phyloP scores from a whole-genome alignment of 2,329 filamentous ascomycete genomes.

The Colletotrichum chrysophilum region DNA sequence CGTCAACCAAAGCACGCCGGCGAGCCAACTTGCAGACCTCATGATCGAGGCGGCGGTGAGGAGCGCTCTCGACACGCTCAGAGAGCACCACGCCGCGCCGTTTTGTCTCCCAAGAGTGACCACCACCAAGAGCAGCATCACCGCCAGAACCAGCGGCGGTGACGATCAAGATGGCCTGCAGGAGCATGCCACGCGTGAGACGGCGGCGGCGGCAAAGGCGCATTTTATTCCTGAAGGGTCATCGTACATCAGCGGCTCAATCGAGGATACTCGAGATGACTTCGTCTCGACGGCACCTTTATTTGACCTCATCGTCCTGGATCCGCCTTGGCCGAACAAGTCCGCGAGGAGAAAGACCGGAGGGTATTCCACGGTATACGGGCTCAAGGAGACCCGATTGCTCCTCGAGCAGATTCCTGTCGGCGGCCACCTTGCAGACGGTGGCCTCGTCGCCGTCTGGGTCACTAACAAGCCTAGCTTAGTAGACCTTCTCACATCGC shows the following conservation, averaged over 20 bases:
- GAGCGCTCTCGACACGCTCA: slow-evolving; percentile 45
- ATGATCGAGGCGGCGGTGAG: slow-evolving; percentile 55
- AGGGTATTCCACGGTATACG: slow-evolving; percentile 52
- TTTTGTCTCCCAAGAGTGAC: slow-evolving; percentile 51
- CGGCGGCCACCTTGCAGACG: slow-evolving; percentile 52
- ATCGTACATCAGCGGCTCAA: slow-evolving; percentile 54
- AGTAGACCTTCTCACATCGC: slow-evolving; percentile 57
- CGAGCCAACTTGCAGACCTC: slow-evolving; percentile 58
- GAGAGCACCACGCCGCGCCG: slow-evolving; percentile 41
- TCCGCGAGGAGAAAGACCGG: slow-evolving; percentile 68
- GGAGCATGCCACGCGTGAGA: neutral
- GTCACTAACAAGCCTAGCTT: slow-evolving; percentile 74
- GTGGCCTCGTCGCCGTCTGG: slow-evolving; percentile 74
- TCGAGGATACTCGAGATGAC: slow-evolving; percentile 40
- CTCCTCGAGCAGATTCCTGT: slow-evolving; percentile 64
- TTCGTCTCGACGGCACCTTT: slow-evolving; percentile 49
- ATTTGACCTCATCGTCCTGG: slow-evolving; percentile 74
- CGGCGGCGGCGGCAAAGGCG: neutral
- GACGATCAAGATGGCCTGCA: neutral
- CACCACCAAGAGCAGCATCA: slow-evolving; percentile 10
- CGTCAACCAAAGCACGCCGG: slow-evolving; percentile 40
- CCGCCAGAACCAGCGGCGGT: neutral
- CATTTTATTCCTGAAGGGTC: slow-evolving; percentile 46
- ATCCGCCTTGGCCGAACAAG: slow-evolving; percentile 83
- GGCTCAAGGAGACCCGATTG: slow-evolving; percentile 48